Evolutionary conservation across 345 rosid genomes (phyloP).

Genomic region (Citrus inodora): DNA sequence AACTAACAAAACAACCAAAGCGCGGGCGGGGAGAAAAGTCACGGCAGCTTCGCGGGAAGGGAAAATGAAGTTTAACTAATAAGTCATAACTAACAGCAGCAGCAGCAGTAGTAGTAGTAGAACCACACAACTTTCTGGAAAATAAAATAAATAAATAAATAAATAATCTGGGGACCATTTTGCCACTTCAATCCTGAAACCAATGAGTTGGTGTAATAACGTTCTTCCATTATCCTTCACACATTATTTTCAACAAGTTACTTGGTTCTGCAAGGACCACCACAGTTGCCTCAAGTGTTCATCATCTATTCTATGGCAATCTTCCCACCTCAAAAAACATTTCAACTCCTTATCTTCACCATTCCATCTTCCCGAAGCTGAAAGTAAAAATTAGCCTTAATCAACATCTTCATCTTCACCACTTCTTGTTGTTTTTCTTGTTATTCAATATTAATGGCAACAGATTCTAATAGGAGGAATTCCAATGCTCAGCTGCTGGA

Average conservation of each 20-base stretch:
- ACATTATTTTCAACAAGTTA: constrained; percentile 8
- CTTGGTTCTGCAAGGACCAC: constrained; percentile 19
- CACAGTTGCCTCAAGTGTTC: constrained; percentile 2
- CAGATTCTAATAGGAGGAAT: constrained; percentile 49
- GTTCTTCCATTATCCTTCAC: constrained; percentile 37
- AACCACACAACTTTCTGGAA: background rate
- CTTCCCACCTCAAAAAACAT: constrained; percentile 22
- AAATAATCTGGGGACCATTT: constrained; percentile 14
- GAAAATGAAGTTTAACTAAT: too few species aligned
- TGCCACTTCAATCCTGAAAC: background rate
- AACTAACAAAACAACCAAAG: background rate
- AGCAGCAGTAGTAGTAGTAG: too few species aligned
- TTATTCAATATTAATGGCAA: constrained; percentile 34
- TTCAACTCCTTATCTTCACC: constrained; percentile 12
- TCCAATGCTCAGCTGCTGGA: constrained; percentile 72
- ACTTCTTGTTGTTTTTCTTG: background rate
- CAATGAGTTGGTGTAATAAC: background rate
- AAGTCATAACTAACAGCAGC: too few species aligned
- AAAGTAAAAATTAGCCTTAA: background rate
- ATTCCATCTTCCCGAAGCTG: background rate
- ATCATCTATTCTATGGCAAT: constrained; percentile 9
- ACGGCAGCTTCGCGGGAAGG: background rate
- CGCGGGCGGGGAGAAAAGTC: background rate
- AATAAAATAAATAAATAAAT: background rate
- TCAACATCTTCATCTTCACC: background rate